Percentiles rank a stretch among this genome's conserved stretches.
phyloP scores from a whole-genome alignment of 331 rosid species.

The Rosa hybrid region DNA sequence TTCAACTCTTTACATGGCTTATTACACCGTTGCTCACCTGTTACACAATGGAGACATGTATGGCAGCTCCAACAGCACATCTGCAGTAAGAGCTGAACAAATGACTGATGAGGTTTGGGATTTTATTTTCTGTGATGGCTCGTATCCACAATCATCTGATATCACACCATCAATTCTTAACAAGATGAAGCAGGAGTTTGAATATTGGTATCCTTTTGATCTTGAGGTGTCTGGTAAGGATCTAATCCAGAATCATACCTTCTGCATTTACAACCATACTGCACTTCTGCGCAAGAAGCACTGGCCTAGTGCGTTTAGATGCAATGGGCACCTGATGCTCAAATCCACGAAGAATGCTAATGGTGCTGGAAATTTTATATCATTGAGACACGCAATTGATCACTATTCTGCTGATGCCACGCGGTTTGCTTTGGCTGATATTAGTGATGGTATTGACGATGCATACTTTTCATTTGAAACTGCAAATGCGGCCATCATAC shows the following conservation, averaged over 20 bases:
- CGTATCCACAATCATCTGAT: conserved; percentile 62
- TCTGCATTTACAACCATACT: conserved; percentile 80
- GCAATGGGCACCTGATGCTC: conserved; percentile 92
- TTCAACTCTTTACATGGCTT: conserved; percentile 97
- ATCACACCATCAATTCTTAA: conserved; percentile 54
- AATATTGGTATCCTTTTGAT: conserved; percentile 97
- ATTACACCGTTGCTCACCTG: conserved; percentile 83
- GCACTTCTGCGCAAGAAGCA: conserved; percentile 68
- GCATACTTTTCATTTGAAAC: conserved; percentile 92
- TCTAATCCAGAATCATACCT: conserved; percentile 92
- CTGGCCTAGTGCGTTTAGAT: conserved; percentile 93
- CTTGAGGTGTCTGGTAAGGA: conserved; percentile 93
- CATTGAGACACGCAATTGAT: conserved; percentile 77
- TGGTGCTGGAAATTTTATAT: conserved; percentile 90
- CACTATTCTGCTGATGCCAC: conserved; percentile 96
- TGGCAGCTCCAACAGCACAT: conserved; percentile 37
- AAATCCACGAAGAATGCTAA: conserved; percentile 91
- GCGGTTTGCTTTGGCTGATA: conserved; percentile 94
- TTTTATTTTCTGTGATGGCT: conserved; percentile 70
- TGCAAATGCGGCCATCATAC: conserved; percentile 83
- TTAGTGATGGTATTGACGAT: conserved; percentile 96
- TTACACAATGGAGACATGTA: conserved; percentile 73
- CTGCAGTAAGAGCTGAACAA: conserved; percentile 66
- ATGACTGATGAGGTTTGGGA: conserved; percentile 91
- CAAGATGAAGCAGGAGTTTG: conserved; percentile 91